Base-by-base conservation (phyloP, 345 rosid genomes). In the Xanthoceras sorbifolium region DNA sequence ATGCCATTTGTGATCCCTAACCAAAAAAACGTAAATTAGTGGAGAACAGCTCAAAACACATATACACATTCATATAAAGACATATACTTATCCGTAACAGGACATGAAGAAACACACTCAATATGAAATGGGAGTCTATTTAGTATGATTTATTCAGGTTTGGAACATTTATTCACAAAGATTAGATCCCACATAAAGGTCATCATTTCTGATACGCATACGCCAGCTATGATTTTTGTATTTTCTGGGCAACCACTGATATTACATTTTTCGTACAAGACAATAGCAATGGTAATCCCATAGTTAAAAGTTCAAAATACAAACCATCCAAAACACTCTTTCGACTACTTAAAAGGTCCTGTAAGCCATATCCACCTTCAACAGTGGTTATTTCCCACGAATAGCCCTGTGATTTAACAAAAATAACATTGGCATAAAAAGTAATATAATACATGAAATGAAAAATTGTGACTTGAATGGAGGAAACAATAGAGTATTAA, bases 371-470 rank as follows among this genome's bases (percentile, higher is more conserved):
- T 81, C 99, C 98, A 38, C 98, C 98, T 85, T 95, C 99, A 78
- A 77, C 84, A 17, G 99, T 95, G 44, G 99, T 95, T 76, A 95
- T 92, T 83, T 95, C 99, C 99, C 98, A 90, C 17, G 99, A 85
- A 88, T 93, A 95, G 15, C 98, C 99, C 99, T 95, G 84, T 77
- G 80, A 74, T 60, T 22, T 38, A 74, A 38, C 67, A 76, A 48
- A 59, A 44, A 59, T 17, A 67, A 40, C n/a, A 38, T 29, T 14
- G 46, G 1, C 22, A 1, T 28, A 18, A 20, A 42, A 36, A 11
- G 69, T 73, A 28, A 29, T 44, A 62, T 29, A 15, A 52, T 62
- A 10, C 6, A 28, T 1, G 26, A 29, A 11, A 73, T n/a, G 50
- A 40, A 42, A 20, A 23, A 23, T 67, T 46, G 2, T 36, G 14